These are phyloP conservation scores for Anthoceros angustus DNA, from an alignment of 225 moss, liverwort and hornwort genomes.

Conservation along the genomic window DNA sequence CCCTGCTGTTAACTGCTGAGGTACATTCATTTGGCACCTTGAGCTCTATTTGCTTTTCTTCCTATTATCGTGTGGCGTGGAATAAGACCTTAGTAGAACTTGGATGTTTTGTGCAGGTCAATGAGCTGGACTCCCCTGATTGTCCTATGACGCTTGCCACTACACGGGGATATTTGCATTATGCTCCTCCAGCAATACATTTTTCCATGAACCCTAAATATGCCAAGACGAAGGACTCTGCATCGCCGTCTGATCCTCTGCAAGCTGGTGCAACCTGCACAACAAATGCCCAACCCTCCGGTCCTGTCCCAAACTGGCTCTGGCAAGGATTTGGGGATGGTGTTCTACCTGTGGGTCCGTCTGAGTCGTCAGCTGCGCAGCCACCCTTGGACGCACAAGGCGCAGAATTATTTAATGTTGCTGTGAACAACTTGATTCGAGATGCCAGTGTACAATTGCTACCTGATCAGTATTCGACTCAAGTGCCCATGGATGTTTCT, in stretches of 20 bases:
- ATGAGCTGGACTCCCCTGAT: slow-evolving; percentile 97
- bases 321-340: slow-evolving; percentile 71
- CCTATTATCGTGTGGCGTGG: too few species aligned
- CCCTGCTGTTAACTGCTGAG: slow-evolving; percentile 92
- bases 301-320: slow-evolving; percentile 59
- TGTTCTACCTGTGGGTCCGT: slow-evolving; percentile 37
- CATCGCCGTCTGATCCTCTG: too few species aligned
- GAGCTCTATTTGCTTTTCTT: background rate
- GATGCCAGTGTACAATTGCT: slow-evolving; percentile 53
- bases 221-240: too few species aligned
- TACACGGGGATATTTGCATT: slow-evolving; percentile 86
- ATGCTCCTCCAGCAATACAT: slow-evolving; percentile 78
- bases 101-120: slow-evolving; percentile 42
- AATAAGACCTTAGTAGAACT: too few species aligned
- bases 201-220: slow-evolving; percentile 12
- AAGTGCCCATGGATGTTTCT: slow-evolving; percentile 89
- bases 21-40: slow-evolving; percentile 13
- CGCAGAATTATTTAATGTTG: slow-evolving; percentile 42
- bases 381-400: slow-evolving; percentile 39
- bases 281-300: slow-evolving; percentile 37
- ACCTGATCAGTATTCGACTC: slow-evolving; percentile 52
- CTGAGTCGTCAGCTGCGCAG: slow-evolving; percentile 27
- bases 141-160: slow-evolving; percentile 97
- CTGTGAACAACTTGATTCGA: slow-evolving; percentile 41
- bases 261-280: slow-evolving; percentile 33